A percentile compares a stretch with the other conserved stretches of the same genome.
Conservation (phyloP, 2,329 filamentous ascomycete genomes). For the Ophiostoma tasmaniense region DNA sequence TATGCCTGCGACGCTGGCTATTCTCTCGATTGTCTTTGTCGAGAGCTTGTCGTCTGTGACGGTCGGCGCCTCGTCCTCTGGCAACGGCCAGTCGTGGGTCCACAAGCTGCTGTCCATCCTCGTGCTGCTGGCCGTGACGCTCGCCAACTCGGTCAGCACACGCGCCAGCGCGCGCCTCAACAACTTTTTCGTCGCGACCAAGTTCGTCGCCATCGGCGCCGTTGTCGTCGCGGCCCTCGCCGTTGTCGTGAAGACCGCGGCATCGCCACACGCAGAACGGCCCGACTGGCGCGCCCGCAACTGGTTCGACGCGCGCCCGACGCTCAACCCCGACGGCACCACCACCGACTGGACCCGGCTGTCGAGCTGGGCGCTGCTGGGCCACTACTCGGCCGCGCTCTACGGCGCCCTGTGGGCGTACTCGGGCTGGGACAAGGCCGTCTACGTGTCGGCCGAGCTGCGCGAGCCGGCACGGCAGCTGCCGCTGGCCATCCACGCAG, state of each 20-base stretch:
- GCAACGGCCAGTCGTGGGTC: slow-evolving; percentile 21
- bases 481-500: slow-evolving; percentile 53
- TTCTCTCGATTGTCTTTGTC: slow-evolving; percentile 56
- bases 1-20: slow-evolving; percentile 56
- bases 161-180: slow-evolving; percentile 47
- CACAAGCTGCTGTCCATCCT: slow-evolving; percentile 46
- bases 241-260: slow-evolving; percentile 34
- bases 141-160: slow-evolving; percentile 49
- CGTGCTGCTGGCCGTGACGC: slow-evolving; percentile 38
- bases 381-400: slow-evolving; percentile 51
- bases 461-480: slow-evolving; percentile 44
- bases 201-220: slow-evolving; percentile 41
- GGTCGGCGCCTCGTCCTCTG: neutral
- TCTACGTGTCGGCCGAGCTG: slow-evolving; percentile 48
- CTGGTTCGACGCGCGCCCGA: slow-evolving; percentile 49
- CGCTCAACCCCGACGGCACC: slow-evolving; percentile 40
- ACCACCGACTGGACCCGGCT: slow-evolving; percentile 41
- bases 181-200: slow-evolving; percentile 46
- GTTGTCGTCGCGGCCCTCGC: slow-evolving; percentile 42
- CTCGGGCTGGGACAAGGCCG: slow-evolving; percentile 58
- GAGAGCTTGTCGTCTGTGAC: slow-evolving; percentile 37
- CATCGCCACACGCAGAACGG: slow-evolving; percentile 25
- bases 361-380: slow-evolving; percentile 49
- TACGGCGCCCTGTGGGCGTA: slow-evolving; percentile 58
- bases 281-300: slow-evolving; percentile 42